phyloP scores from a whole-genome alignment of 1,284 basidiomycete genomes.

The Leccinum idahoense region DNA sequence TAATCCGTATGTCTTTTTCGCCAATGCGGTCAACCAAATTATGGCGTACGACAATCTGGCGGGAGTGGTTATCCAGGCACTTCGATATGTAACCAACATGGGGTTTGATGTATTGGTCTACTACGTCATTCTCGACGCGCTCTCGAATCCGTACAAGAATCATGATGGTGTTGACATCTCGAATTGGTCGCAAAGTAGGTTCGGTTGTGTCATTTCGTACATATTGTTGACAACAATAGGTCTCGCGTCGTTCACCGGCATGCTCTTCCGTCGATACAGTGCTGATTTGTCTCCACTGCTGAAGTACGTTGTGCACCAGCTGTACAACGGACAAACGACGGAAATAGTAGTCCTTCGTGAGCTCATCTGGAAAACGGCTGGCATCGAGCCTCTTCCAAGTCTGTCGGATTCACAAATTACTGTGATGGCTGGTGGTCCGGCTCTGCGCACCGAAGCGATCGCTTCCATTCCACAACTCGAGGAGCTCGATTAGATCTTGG shows the following conservation, averaged over 20 bases:
- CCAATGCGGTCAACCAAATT: slow-evolving; percentile 87
- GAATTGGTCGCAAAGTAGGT: slow-evolving; percentile 91
- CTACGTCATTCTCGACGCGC: slow-evolving; percentile 83
- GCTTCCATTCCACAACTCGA: slow-evolving; percentile 54
- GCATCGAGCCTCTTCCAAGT: slow-evolving; percentile 86
- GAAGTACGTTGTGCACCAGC: slow-evolving; percentile 88
- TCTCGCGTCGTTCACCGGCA: slow-evolving; percentile 89
- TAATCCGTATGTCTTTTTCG: slow-evolving; percentile 91
- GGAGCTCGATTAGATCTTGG: slow-evolving; percentile 65
- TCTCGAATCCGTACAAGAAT: slow-evolving; percentile 81
- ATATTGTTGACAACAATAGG: slow-evolving; percentile 40
- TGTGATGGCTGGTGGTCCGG: slow-evolving; percentile 87
- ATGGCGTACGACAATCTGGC: slow-evolving; percentile 97
- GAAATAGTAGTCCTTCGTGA: slow-evolving; percentile 92
- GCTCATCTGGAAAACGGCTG: slow-evolving; percentile 93
- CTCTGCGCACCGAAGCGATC: slow-evolving; percentile 82
- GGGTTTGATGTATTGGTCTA: slow-evolving; percentile 86
- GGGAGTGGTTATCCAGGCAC: slow-evolving; percentile 84
- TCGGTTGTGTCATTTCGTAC: slow-evolving; percentile 1
- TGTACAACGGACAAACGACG: slow-evolving; percentile 78
- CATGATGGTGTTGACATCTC: slow-evolving; percentile 89
- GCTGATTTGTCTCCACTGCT: slow-evolving; percentile 83
- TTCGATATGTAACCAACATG: slow-evolving; percentile 86
- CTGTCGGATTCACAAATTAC: slow-evolving; percentile 84
- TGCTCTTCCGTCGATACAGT: slow-evolving; percentile 83